These are phyloP conservation scores for Boletellus ananiceps DNA, from an alignment of 768 basidiomycete species.

Conservation along the genomic window DNA sequence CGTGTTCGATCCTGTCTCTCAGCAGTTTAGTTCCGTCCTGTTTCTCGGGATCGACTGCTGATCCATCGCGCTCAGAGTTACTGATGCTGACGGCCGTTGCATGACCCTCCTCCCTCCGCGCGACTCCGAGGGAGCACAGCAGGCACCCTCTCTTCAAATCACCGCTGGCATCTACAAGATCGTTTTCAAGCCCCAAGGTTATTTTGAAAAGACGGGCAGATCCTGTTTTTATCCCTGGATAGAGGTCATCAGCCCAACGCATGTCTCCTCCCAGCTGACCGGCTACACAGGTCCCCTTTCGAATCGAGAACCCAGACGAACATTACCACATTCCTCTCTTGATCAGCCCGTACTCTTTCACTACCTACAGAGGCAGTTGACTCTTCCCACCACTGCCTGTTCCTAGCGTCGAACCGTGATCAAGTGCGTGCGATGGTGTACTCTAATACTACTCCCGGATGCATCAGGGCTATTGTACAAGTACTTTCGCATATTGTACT, in stretches of 20 bases:
- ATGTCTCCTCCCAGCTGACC: slow-evolving; percentile 3
- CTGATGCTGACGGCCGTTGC: slow-evolving; percentile 82
- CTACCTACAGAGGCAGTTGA: slow-evolving; percentile 89
- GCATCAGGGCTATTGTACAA: slow-evolving; percentile 36
- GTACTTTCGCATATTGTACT: slow-evolving; percentile 74
- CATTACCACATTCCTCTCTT: slow-evolving; percentile 92
- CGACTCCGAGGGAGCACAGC: slow-evolving; percentile 36
- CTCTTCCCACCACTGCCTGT: background rate
- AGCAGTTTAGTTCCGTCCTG: slow-evolving; percentile 47
- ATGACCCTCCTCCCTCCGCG: slow-evolving; percentile 61
- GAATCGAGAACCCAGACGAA: slow-evolving; percentile 63
- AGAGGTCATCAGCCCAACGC: slow-evolving; percentile 50
- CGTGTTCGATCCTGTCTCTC: slow-evolving; percentile 50
- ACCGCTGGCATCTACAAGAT: slow-evolving; percentile 67
- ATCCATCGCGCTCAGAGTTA: slow-evolving; percentile 44
- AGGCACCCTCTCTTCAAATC: slow-evolving; percentile 39
- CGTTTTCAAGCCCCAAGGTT: slow-evolving; percentile 76
- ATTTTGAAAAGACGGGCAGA: slow-evolving; percentile 62
- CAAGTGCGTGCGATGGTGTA: background rate
- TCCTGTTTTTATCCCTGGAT: slow-evolving; percentile 88
- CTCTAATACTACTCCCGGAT: slow-evolving; percentile 7
- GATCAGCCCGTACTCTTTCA: slow-evolving; percentile 87
- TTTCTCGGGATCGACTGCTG: background rate
- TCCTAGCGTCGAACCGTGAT: slow-evolving; percentile 3
- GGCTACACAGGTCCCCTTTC: slow-evolving; percentile 65